Evolutionary conservation across 1,284 basidiomycete species (phyloP).

Genomic region (Trichosporon asahii): DNA sequence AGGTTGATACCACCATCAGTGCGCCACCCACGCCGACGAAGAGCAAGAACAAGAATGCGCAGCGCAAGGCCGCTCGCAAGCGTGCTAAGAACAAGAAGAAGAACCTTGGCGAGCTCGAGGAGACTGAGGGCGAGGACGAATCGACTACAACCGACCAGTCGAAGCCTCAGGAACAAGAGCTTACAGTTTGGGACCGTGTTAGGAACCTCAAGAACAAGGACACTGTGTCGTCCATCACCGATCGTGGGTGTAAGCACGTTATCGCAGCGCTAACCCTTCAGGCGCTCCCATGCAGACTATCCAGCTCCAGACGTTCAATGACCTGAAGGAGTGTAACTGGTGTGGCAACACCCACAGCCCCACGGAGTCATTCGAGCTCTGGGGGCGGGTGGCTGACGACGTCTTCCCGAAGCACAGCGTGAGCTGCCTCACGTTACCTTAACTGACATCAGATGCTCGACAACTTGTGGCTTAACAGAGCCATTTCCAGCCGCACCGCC

Average conservation of each 20-base stretch:
- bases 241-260: slow-evolving; percentile 1
- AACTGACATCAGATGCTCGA: background rate
- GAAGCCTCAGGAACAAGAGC: background rate
- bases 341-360: background rate
- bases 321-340: background rate
- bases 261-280: background rate
- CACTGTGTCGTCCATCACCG: background rate
- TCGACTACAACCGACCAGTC: background rate
- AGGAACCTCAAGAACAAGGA: slow-evolving; percentile 3
- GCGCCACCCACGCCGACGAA: background rate
- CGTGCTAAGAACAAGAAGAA: slow-evolving; percentile 10
- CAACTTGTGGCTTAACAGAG: background rate
- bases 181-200: background rate
- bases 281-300: background rate
- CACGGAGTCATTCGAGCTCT: background rate
- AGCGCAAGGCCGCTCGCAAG: slow-evolving; percentile 5
- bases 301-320: background rate
- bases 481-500: background rate
- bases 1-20: background rate
- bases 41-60: background rate
- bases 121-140: slow-evolving; percentile 3
- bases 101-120: slow-evolving; percentile 3
- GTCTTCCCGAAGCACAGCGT: background rate
- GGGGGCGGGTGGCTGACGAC: background rate
- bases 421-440: background rate